Percentiles rank a stretch among this genome's conserved stretches.
phyloP scores from a whole-genome alignment of 2,329 filamentous ascomycete genomes.

The Periglandula ipomoeae region DNA sequence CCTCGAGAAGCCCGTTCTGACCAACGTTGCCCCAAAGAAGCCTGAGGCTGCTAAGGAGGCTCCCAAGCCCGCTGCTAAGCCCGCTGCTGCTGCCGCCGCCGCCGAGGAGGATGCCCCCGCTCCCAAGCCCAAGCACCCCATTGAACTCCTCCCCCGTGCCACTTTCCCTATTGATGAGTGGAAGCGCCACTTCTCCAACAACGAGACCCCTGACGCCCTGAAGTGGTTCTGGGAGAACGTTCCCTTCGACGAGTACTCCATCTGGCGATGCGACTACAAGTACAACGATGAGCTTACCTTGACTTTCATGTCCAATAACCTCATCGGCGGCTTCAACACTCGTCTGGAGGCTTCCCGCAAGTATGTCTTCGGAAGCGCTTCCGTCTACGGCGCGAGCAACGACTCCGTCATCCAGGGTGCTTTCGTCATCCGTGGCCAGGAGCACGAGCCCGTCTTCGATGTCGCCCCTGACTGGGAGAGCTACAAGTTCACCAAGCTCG shows the following conservation, averaged over 20 bases:
- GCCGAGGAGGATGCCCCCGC: conserved; percentile 36
- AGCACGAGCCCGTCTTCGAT: conserved; percentile 78
- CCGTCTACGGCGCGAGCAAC: conserved; percentile 84
- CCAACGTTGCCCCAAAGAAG: conserved; percentile 68
- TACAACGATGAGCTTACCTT: conserved; percentile 97
- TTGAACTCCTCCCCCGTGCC: conserved; percentile 73
- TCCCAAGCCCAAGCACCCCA: conserved; percentile 94
- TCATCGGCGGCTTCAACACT: conserved; percentile 95
- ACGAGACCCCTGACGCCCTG: conserved; percentile 73
- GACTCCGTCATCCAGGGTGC: conserved; percentile 87
- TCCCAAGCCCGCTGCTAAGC: conserved; percentile 48
- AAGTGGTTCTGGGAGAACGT: conserved; percentile 98
- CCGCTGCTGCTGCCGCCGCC: conserved; percentile 20
- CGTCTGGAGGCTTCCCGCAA: conserved; percentile 97
- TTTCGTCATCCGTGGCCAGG: conserved; percentile 89
- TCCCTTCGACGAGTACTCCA: conserved; percentile 89
- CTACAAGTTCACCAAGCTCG: conserved; percentile 95
- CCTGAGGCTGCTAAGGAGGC: conserved; percentile 56
- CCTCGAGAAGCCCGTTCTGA: conserved; percentile 71
- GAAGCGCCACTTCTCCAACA: conserved; percentile 99
- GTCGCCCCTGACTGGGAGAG: conserved; percentile 96
- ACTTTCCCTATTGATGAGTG: conserved; percentile 86
- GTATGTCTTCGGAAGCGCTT: conserved; percentile 87
- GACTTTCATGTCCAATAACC: conserved; percentile 98
- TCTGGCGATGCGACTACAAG: conserved; percentile 95